phyloP scores from a whole-genome alignment of 2,329 filamentous ascomycete species.

The Zasmidium cellare region DNA sequence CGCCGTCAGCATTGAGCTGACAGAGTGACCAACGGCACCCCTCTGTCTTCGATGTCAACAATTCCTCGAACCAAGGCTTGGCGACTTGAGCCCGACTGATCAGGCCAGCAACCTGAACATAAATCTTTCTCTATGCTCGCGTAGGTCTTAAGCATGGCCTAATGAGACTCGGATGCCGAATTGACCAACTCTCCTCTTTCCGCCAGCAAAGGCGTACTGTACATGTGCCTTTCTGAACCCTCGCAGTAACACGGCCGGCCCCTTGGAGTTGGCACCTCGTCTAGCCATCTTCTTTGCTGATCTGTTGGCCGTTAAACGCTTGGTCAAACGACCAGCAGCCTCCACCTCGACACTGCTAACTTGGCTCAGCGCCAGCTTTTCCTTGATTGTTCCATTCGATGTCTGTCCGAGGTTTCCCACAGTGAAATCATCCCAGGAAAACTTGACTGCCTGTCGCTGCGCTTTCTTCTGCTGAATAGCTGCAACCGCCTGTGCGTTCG shows the following conservation, averaged over 20 bases:
- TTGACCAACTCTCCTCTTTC: slow-evolving; percentile 34
- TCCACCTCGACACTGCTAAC: slow-evolving; percentile 31
- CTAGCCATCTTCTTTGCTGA: slow-evolving; percentile 31
- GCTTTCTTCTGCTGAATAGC: slow-evolving; percentile 27
- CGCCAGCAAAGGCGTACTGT: slow-evolving; percentile 23
- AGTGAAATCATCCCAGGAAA: slow-evolving; percentile 24
- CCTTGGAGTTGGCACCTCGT: slow-evolving; percentile 30
- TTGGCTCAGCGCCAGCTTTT: slow-evolving; percentile 28
- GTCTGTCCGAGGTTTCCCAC: slow-evolving; percentile 19
- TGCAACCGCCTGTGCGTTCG: slow-evolving; percentile 25
- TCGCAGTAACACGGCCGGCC: slow-evolving; percentile 28
- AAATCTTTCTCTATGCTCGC: too few species aligned
- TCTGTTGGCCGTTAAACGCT: slow-evolving; percentile 36
- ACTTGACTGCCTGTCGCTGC: slow-evolving; percentile 17
- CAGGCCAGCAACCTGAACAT: too few species aligned
- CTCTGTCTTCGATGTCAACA: too few species aligned
- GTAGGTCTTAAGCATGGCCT: slow-evolving; percentile 24
- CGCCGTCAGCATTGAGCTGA: too few species aligned
- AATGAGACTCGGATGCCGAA: slow-evolving; percentile 32
- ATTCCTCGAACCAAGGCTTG: too few species aligned
- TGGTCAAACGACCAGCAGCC: slow-evolving; percentile 35
- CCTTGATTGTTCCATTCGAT: slow-evolving; percentile 25
- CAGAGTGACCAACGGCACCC: too few species aligned
- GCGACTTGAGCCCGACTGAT: too few species aligned
- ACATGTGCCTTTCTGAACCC: slow-evolving; percentile 31